Evolutionary conservation across 2,329 filamentous ascomycete genomes (phyloP), one percentile per base, ranked within the genome.

Genomic region (Harringtonia lauricola): DNA sequence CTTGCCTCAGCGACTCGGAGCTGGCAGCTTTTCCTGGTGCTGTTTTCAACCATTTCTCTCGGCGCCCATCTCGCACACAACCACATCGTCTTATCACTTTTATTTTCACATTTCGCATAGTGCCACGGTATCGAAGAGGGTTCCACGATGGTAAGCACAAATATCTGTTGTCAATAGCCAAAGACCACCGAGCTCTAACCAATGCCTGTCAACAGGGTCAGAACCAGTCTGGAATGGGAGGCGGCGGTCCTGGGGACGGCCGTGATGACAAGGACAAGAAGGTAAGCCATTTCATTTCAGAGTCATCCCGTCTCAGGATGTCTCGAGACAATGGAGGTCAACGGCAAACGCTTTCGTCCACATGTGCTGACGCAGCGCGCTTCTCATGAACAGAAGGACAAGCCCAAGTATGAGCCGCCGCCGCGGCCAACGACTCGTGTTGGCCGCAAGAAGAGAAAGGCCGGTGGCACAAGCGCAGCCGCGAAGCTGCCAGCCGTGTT

Each of bases 381-480:
- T 13, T 21, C 13, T 8, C n/a, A 36, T 13, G n/a, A 48, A 55
- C 58, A 95, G 90, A 96, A 98, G 77, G 90, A 98, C 51, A 98
- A 98, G 82, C 92, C 92, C 62, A 96, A 95, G 84, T 98, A 98
- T 74, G 92, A 98, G 67, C 92, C 92, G 52, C 92, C 92, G 55
- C 92, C 92, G 65, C 83, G 90, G 59, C 92, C 92, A 51, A 98
- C 92, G 50, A 96, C 92, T 53, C 86, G 92, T 63, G 83, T 98
- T 62, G 92, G 92, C 49, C 86, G 90, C 60, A 95, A 94, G 83
- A 98, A 98, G 85, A 90, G 89, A 76, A 95, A 86, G 81, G 78
- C 80, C 40, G 88, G 84, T 47, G 92, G 92, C 42, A 88, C 87
- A 50, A 95, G 90, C 64, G 89, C 92, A 41, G 86, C 92, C 17